Percentiles rank a stretch among this genome's conserved stretches.
These are phyloP conservation scores for Arachis monticola DNA, from an alignment of 331 rosid species.

Conservation along the genomic window DNA sequence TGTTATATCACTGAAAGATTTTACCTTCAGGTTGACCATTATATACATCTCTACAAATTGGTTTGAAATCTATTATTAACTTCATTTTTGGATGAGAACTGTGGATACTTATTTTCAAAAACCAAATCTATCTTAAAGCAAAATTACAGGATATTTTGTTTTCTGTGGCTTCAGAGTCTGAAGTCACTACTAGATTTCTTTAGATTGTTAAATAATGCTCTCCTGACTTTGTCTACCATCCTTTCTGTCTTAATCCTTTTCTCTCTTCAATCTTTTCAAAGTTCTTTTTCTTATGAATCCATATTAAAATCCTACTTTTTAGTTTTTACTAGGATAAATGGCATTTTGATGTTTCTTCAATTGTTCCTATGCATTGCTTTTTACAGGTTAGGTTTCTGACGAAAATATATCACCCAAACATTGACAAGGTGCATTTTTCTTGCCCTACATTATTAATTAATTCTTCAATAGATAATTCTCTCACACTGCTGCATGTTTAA, in stretches of 20 bases:
- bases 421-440: conserved; percentile 75
- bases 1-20: too few species aligned
- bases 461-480: conserved; percentile 7
- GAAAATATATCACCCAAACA: conserved; percentile 94
- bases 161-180: not conserved
- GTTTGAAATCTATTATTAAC: too few species aligned
- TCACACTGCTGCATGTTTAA: conserved; percentile 3
- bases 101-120: too few species aligned
- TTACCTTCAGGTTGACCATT: too few species aligned
- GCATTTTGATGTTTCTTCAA: not conserved
- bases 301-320: conserved; percentile 7
- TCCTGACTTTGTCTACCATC: not conserved
- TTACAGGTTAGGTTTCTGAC: conserved; percentile 91
- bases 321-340: not conserved
- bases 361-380: conserved; percentile 30
- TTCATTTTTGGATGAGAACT: too few species aligned
- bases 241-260: not conserved
- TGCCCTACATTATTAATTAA: conserved; percentile 21
- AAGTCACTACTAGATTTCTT: not conserved
- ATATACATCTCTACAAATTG: too few species aligned
- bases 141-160: not conserved
- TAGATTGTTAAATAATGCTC: not conserved
- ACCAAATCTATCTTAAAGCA: too few species aligned
- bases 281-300: not conserved
- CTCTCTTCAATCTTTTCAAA: conserved; percentile 3